Evolutionary conservation across 108 stramenopile species (phyloP).

Genomic region (Epipyxis sp.): DNA sequence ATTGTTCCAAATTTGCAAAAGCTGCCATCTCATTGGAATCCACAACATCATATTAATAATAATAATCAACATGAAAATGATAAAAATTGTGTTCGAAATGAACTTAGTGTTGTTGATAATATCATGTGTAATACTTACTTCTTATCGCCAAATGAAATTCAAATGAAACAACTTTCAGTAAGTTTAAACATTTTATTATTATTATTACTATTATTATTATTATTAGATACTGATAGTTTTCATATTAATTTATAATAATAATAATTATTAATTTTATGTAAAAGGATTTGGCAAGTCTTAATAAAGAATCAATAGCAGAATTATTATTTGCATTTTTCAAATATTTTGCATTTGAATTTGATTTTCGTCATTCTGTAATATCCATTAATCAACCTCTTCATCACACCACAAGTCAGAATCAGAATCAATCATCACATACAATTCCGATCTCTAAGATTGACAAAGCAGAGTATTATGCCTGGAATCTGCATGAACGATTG

Average conservation of each 20-base stretch:
- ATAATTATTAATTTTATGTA: too few relatives aligned
- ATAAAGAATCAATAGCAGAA: constrained; percentile 58
- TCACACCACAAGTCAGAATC: constrained; percentile 1
- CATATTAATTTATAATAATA: too few relatives aligned
- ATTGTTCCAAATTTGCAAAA: constrained; percentile 89
- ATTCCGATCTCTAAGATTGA: constrained; percentile 66
- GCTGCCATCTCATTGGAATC: constrained; percentile 62
- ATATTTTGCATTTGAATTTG: constrained; percentile 80
- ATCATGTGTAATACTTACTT: constrained; percentile 15
- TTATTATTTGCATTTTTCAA: constrained; percentile 85
- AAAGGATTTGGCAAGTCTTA: background rate
- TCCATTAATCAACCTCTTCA: constrained; percentile 57
- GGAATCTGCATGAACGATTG: constrained; percentile 76
- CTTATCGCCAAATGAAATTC: background rate
- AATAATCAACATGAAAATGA: too few relatives aligned
- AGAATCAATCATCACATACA: background rate
- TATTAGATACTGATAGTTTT: too few relatives aligned
- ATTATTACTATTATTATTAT: too few relatives aligned
- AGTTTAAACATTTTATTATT: background rate
- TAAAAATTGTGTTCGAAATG: too few relatives aligned
- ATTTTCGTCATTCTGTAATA: constrained; percentile 77
- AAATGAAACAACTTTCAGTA: background rate
- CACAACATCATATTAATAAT: background rate
- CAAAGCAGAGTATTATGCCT: constrained; percentile 89
- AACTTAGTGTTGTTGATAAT: constrained; percentile 1